Base-by-base conservation (phyloP, 2,329 filamentous ascomycete genomes). In the Akanthomyces lecanii region DNA sequence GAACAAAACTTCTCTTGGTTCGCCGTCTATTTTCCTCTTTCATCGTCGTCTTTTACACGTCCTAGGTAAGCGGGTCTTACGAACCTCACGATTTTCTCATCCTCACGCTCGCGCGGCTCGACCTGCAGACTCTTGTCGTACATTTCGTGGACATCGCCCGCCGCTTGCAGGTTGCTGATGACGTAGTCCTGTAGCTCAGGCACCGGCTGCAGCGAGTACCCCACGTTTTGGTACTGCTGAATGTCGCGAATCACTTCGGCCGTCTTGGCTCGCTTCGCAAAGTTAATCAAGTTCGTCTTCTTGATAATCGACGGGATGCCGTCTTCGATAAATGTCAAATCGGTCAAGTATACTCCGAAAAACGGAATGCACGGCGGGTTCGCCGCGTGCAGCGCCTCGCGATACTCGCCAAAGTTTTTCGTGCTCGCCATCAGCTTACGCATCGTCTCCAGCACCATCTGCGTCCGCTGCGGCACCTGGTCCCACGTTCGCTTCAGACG, bases 31-130 rank as follows among this genome's bases (percentile, higher is more conserved):
- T 11, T 54, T 54, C 30, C 28, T 36, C 30, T 42, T 52, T 25
- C 18, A 2, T 53, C 51, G 14, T 48, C 45, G 11, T 50, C 23
- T 12, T 50, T 36, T 28, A 59, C 14, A 11, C 44, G 21, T 25
- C 33, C 56, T 50, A 40, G 56, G 33, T 50, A 21, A 40, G 23
- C n/a, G 45, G 28, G 33, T 59, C 56, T 55, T 56, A 82, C 85
- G 72, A 88, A 96, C 93, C 95, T 96, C 74, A 97, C 94, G 82
- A 99, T 98, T 84, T 98, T 98, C 80, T 99, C 95, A 74, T 99
- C 95, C 80, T 99, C 95, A 71, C 95, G 86, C 80, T 99, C 95
- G 71, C 95, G 86, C 66, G 95, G 95, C 76, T 99, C 95, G 65
- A 99, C 88, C 71, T 89, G 84, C 78, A 99, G 81, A 78, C 92